Evolutionary conservation across 106 monocot genomes (phyloP), one percentile per base, ranked within the genome.

Genomic region (Platanthera guangdongensis): DNA sequence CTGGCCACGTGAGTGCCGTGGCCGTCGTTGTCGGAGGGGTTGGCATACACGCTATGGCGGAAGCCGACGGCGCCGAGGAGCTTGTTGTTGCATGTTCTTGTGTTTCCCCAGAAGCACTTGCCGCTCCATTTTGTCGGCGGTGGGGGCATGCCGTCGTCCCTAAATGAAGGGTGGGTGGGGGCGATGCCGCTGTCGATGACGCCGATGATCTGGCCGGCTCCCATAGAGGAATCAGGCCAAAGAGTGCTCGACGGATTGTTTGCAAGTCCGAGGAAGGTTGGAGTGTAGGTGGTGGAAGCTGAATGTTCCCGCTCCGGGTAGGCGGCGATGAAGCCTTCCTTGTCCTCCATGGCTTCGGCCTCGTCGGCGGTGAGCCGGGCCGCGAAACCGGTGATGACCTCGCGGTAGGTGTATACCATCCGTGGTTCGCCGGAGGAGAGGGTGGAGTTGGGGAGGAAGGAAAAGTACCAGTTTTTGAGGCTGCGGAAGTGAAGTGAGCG

Each of bases 251-350:
- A 21, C n/a, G 11, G 3, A 1, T 57, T 51, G 9, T 21, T 62
- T 67, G 22, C 53, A 16, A 92, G 74, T 8, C 85, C 83, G 0
- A 92, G 65, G 80, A 92, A 92, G 39, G 65, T n/a, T 0, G 89
- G 87, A 11, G 92, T 81, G 75, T 83, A 81, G 54, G 92, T 92
- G 16, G 92, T 92, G 39, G 63, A 73, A 3, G 81, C 65, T 0
- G 13, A 5, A 68, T 75, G 30, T 1, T 46, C 8, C 0, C 13
- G 50, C 50, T 81, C 85, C 2, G 79, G 83, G 32, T 88, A 75
- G 5, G 85, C 92, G 0, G 9, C 13, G 39, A 92, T 45, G 78
- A 89, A 86, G 1, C 85, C 84, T 1, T 78, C 79, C 68, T 30
- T 78, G 0, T 6, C 47, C 55, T 50, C 52, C 57, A 89, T 79